Evolutionary conservation across 2,329 filamentous ascomycete genomes (phyloP), one percentile per base, ranked within the genome.

Genomic region (Grosmannia clavigera): DNA sequence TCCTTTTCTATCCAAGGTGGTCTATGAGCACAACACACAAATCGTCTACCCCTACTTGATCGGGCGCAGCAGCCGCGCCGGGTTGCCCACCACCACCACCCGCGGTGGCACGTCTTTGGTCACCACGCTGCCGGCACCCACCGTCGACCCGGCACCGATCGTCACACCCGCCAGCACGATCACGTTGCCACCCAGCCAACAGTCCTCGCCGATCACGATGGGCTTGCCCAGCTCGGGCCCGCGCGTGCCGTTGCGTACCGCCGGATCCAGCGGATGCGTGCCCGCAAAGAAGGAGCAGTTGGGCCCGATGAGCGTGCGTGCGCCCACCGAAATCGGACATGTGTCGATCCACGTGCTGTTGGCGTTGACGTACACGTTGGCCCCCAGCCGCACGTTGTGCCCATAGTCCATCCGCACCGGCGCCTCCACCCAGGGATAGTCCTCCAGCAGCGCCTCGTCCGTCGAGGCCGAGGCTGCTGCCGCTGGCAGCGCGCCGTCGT

Each of bases 1-100:
- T 94, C 90, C 4, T 96, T 96, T 71, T 89, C 90, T n/a, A 92
- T 95, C 58, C 90, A 95, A 69, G 90, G 91, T 56, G 91, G 89
- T 48, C 78, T 96, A 63, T 96, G n/a, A 16, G 50, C 50, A 10
- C 25, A 31, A 2, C 25, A 52, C 22, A 48, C 51, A 54, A 7
- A n/a, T 10, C 25, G 12, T n/a, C 29, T 16, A 31, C 25, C 5
- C 3, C 12, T 25, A 33, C 60, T 72, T 71, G 59, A 70, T 71
- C 69, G 71, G 74, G 61, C 67, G 75, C 57, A 88, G 70, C 19
- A 87, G 71, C 56, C 76, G 78, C 12, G 85, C 86, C 46, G 86
- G 86, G 65, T 88, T 89, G 0, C 86, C 86, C 22, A 77, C 85
- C 0, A 83, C 84, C 14, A 85, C 77, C 10, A 78, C 78, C 64